A percentile compares a stretch with the other conserved stretches of the same genome.
These are phyloP conservation scores for Alternaria viburni DNA, from an alignment of 2,329 filamentous ascomycete species.

Conservation along the genomic window DNA sequence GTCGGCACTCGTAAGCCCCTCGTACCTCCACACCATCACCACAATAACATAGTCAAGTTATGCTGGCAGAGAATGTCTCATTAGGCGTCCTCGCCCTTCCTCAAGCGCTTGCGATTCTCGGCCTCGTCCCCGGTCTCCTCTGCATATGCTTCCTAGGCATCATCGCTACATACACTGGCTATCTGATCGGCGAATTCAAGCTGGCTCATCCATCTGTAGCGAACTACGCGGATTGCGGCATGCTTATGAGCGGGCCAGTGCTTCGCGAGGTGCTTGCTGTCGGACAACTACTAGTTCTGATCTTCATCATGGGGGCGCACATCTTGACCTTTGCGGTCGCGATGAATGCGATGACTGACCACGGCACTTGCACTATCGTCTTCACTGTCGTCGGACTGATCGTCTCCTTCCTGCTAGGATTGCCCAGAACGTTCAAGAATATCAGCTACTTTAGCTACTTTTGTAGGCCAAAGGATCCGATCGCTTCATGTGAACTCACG, in stretches of 20 bases:
- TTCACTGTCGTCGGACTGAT: slow-evolving; percentile 67
- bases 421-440: slow-evolving; percentile 68
- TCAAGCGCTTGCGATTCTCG: slow-evolving; percentile 58
- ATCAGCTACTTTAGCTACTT: slow-evolving; percentile 68
- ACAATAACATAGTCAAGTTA: slow-evolving; percentile 44
- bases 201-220: slow-evolving; percentile 63
- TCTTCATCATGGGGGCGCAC: slow-evolving; percentile 76
- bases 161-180: slow-evolving; percentile 66
- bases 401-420: slow-evolving; percentile 64
- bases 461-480: slow-evolving; percentile 49
- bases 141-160: slow-evolving; percentile 61
- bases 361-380: slow-evolving; percentile 68
- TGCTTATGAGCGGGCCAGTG: slow-evolving; percentile 64
- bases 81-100: slow-evolving; percentile 64
- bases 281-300: slow-evolving; percentile 68
- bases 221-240: slow-evolving; percentile 72
- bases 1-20: neutral
- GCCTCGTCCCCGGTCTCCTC: slow-evolving; percentile 61
- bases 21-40: neutral
- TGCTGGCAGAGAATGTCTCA: slow-evolving; percentile 66
- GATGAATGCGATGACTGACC: slow-evolving; percentile 67
- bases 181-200: slow-evolving; percentile 66
- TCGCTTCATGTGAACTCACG: slow-evolving; percentile 11
- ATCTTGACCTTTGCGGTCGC: slow-evolving; percentile 73
- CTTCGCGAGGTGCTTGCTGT: slow-evolving; percentile 68